phyloP scores from a whole-genome alignment of 2,329 filamentous ascomycete species.

The Ploettnerulaceae sp. region DNA sequence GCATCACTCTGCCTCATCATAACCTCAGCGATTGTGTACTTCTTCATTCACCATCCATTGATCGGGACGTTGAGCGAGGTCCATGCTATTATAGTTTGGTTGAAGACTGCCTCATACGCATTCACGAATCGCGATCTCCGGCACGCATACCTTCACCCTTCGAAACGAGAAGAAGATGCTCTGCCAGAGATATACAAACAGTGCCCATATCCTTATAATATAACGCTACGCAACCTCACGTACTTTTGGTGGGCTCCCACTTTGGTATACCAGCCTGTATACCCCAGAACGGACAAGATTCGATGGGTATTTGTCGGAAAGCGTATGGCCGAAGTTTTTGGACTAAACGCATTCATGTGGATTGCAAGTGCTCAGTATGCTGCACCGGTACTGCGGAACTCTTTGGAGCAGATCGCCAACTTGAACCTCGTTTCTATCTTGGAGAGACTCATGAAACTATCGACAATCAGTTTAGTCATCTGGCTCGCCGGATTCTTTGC shows the following conservation, averaged over 20 bases:
- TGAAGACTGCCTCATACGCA: slow-evolving; percentile 94
- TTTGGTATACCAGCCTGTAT: slow-evolving; percentile 92
- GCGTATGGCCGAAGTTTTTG: slow-evolving; percentile 70
- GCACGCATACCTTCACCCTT: slow-evolving; percentile 79
- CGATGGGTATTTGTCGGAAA: slow-evolving; percentile 87
- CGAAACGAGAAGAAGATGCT: slow-evolving; percentile 57
- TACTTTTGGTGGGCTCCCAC: slow-evolving; percentile 99
- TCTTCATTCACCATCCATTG: slow-evolving; percentile 83
- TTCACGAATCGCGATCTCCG: slow-evolving; percentile 95
- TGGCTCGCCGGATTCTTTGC: slow-evolving; percentile 98
- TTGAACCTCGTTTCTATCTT: slow-evolving; percentile 77
- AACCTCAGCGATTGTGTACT: slow-evolving; percentile 84
- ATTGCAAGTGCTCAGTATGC: slow-evolving; percentile 92
- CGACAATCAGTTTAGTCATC: slow-evolving; percentile 89
- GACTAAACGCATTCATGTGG: slow-evolving; percentile 87
- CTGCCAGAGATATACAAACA: slow-evolving; percentile 76
- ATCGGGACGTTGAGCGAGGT: slow-evolving; percentile 88
- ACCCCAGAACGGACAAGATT: slow-evolving; percentile 76
- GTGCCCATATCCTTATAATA: slow-evolving; percentile 87
- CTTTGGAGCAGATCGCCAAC: slow-evolving; percentile 77
- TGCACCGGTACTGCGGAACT: slow-evolving; percentile 82
- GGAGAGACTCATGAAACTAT: slow-evolving; percentile 89
- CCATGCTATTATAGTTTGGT: slow-evolving; percentile 91
- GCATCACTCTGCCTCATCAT: slow-evolving; percentile 74
- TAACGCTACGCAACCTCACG: slow-evolving; percentile 78